Conservation (phyloP, 371 early-diverging fungal genomes). For the Chytridium lagenaria region DNA sequence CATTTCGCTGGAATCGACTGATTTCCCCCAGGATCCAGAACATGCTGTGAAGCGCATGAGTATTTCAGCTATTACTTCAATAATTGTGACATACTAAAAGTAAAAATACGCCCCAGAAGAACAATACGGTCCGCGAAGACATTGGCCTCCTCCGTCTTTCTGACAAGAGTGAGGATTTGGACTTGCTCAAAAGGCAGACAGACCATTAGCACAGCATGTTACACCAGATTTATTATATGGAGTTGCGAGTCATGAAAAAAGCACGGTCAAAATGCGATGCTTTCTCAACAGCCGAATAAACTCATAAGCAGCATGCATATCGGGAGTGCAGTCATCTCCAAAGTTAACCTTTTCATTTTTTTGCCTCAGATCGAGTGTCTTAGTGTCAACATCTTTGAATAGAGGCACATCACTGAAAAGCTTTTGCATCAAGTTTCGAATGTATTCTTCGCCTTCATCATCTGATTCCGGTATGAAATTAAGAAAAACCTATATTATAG, state of each 20-base stretch:
- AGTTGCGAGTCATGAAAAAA: background rate
- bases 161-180: too few relatives aligned
- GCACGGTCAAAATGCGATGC: background rate
- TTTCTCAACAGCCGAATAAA: background rate
- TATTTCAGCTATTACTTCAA: background rate
- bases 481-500: background rate
- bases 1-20: background rate
- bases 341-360: background rate
- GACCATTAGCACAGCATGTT: too few relatives aligned
- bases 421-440: background rate
- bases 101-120: slow-evolving; percentile 23
- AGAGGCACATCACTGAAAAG: background rate
- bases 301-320: background rate
- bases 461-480: background rate
- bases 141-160: background rate
- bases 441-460: background rate
- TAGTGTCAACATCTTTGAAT: slow-evolving; percentile 3
- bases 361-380: background rate
- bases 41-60: background rate
- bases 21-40: slow-evolving; percentile 21
- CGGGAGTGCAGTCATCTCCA: background rate
- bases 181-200: too few relatives aligned
- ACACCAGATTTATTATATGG: too few relatives aligned
- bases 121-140: slow-evolving; percentile 22
- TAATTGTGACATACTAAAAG: slow-evolving; percentile 14